phyloP scores from a whole-genome alignment of 805 yeast species.

The Metschnikowia santaceciliae region DNA sequence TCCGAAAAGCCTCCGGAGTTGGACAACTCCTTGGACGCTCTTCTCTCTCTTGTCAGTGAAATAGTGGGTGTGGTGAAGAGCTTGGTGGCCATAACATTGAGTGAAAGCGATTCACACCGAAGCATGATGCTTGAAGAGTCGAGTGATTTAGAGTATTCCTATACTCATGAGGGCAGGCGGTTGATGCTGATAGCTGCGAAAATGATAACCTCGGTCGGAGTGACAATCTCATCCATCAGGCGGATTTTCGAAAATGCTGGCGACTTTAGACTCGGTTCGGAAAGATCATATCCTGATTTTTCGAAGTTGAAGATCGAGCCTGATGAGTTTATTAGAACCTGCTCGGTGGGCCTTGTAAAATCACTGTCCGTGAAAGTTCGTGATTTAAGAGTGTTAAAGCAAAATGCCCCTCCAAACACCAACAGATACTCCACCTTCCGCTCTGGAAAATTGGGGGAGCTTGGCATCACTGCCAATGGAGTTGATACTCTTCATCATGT shows the following conservation, averaged over 20 bases:
- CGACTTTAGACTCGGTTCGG: constrained; percentile 57
- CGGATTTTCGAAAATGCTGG: constrained; percentile 54
- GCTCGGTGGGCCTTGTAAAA: constrained; percentile 59
- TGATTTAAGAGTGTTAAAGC: constrained; percentile 23
- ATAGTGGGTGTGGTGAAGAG: constrained; percentile 61
- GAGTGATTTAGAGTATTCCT: constrained; percentile 37
- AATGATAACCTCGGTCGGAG: constrained; percentile 53
- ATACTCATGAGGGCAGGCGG: constrained; percentile 64
- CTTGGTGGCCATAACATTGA: constrained; percentile 53
- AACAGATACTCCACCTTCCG: constrained; percentile 50
- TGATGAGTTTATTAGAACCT: constrained; percentile 53
- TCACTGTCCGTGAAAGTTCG: constrained; percentile 24
- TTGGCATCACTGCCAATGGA: constrained; percentile 47
- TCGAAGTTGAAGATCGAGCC: constrained; percentile 53
- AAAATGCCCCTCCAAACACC: constrained; percentile 14
- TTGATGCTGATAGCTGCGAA: constrained; percentile 57
- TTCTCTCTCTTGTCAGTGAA: constrained; percentile 59
- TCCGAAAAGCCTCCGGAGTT: constrained; percentile 39
- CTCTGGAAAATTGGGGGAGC: constrained; percentile 47
- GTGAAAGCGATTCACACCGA: constrained; percentile 36
- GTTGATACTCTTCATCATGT: constrained; percentile 40
- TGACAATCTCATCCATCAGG: constrained; percentile 48
- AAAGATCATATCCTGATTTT: constrained; percentile 67
- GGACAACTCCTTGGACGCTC: constrained; percentile 50
- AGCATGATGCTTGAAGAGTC: constrained; percentile 16